Evolutionary conservation across 2,329 filamentous ascomycete genomes (phyloP).

Genomic region (Zasmidium citrigriseum): DNA sequence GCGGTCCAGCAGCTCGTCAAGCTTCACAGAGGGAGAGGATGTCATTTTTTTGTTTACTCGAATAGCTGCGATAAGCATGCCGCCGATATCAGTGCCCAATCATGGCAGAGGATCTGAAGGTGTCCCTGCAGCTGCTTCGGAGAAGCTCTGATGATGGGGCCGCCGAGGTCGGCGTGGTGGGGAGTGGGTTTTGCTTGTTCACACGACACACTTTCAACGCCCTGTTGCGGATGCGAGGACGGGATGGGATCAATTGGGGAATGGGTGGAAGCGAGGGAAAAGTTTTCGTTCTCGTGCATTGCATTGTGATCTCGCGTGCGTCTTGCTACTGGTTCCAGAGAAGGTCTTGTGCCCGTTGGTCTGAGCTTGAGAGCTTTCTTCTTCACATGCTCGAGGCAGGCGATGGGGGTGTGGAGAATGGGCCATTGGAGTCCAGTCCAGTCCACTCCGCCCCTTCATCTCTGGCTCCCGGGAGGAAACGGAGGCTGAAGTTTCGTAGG

Average conservation of each 20-base stretch:
- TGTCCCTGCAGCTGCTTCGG: neutral
- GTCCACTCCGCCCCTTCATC: neutral
- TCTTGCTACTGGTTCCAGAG: too few relatives aligned
- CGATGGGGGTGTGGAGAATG: neutral
- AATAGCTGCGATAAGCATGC: neutral
- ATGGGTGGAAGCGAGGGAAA: neutral
- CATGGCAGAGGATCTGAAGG: neutral
- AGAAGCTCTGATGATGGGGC: neutral
- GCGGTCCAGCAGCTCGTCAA: too few relatives aligned
- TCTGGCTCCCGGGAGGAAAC: conserved; percentile 2
- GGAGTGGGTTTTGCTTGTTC: neutral
- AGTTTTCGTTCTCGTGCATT: neutral
- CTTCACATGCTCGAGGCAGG: neutral
- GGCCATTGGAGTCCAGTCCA: neutral
- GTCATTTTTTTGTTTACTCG: conserved; percentile 3
- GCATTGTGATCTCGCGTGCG: too few relatives aligned
- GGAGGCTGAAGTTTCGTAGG: neutral
- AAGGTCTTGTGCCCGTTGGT: neutral
- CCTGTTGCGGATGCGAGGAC: neutral
- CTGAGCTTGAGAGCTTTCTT: neutral
- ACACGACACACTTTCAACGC: neutral
- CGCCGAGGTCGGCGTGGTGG: neutral
- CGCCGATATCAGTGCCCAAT: neutral
- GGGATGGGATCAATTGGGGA: too few relatives aligned
- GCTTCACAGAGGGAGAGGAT: too few relatives aligned